Evolutionary conservation across 495 filamentous ascomycete species (phyloP).

Genomic region (Lepraria neglecta): DNA sequence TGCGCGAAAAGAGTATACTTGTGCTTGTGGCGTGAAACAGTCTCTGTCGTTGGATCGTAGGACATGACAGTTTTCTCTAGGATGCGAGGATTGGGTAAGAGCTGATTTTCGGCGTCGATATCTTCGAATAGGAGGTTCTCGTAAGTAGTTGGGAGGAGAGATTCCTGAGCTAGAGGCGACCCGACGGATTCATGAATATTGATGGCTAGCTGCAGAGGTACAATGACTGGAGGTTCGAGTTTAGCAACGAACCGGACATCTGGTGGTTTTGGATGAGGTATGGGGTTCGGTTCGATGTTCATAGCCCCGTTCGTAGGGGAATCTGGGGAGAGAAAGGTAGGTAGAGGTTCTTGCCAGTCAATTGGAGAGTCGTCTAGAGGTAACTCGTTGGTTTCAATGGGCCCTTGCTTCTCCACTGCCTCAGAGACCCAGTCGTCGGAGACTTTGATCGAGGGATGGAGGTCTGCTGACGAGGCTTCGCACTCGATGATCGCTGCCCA

Average conservation of each 20-base stretch:
- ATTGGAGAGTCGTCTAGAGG: constrained; percentile 40
- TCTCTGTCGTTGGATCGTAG: constrained; percentile 35
- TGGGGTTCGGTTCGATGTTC: constrained; percentile 26
- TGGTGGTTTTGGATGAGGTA: constrained; percentile 52
- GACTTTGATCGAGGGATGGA: constrained; percentile 55
- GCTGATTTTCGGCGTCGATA: constrained; percentile 25
- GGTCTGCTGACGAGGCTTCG: constrained; percentile 43
- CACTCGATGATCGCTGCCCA: constrained; percentile 63
- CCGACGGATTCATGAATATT: constrained; percentile 63
- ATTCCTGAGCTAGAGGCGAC: constrained; percentile 47
- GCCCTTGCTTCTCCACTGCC: constrained; percentile 45
- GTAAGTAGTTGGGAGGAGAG: constrained; percentile 52
- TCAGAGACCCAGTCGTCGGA: constrained; percentile 62
- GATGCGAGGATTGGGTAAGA: constrained; percentile 16
- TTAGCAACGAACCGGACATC: constrained; percentile 76
- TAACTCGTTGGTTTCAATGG: constrained; percentile 39
- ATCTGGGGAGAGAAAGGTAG: constrained; percentile 9
- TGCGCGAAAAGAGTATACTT: constrained; percentile 63
- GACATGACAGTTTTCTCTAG: constrained; percentile 31
- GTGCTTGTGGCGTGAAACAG: constrained; percentile 48
- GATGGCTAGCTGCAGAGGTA: constrained; percentile 61
- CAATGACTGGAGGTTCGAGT: constrained; percentile 74
- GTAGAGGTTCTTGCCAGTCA: constrained; percentile 61
- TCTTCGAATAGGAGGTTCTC: constrained; percentile 59
- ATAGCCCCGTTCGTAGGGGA: constrained; percentile 18